phyloP scores from a whole-genome alignment of 306 rosid species.

The Hippophae rhamnoides region DNA sequence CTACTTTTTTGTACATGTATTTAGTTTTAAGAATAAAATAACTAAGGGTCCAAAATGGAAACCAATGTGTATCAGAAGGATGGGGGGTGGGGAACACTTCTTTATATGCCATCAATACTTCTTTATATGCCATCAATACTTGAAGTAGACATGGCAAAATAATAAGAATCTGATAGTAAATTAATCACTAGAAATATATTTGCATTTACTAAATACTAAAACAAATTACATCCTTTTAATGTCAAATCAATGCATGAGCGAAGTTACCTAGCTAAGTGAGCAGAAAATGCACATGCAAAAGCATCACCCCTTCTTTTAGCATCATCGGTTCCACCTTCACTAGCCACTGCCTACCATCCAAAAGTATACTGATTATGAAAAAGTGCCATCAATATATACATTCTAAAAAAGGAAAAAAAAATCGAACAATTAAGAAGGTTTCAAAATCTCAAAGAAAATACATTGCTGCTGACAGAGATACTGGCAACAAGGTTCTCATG shows the following conservation, averaged over 20 bases:
- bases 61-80: no score
- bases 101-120: no score
- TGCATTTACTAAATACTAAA: no score
- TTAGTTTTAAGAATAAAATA: no score
- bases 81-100: no score
- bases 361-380: conserved; percentile 7
- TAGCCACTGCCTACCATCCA: conserved; percentile 82
- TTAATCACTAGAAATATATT: no score
- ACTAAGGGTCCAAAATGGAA: no score
- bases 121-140: no score
- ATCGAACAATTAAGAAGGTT: neutral
- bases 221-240: no score
- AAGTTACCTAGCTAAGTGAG: conserved; percentile 77
- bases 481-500: conserved; percentile 9
- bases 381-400: neutral
- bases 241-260: conserved; percentile 5
- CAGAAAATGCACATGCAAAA: conserved; percentile 93
- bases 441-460: conserved; percentile 2
- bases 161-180: no score
- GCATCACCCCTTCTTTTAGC: conserved; percentile 98
- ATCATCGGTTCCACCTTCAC: conserved; percentile 98
- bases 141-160: no score
- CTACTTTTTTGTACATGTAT: no score
- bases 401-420: neutral
- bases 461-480: conserved; percentile 8